Percentiles rank a stretch among this genome's conserved stretches.
Conservation (phyloP, 257 asterid genomes). For the Solanum bulbocastanum region DNA sequence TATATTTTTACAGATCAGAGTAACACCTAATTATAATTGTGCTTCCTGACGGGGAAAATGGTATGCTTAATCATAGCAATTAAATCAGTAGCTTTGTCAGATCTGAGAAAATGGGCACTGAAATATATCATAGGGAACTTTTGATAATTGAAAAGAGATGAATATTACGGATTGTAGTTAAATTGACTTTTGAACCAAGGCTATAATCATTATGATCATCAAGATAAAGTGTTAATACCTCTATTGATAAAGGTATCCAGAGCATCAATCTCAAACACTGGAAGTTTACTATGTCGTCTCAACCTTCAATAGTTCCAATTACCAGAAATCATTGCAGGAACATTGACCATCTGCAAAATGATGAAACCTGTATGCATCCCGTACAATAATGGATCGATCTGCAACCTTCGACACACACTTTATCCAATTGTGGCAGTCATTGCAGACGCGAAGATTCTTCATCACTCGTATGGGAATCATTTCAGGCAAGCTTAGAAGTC, state of each 20-base stretch:
- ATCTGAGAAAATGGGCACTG: neutral
- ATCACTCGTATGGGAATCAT: slow-evolving; percentile 57
- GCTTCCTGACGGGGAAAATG: neutral
- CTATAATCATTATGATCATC: neutral
- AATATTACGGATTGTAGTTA: neutral
- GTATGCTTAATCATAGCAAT: neutral
- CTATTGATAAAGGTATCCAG: neutral
- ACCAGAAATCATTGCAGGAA: slow-evolving; percentile 85
- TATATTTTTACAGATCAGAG: neutral
- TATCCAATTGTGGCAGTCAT: slow-evolving; percentile 82
- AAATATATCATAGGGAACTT: neutral
- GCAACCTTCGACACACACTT: slow-evolving; percentile 43
- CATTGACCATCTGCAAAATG: slow-evolving; percentile 68
- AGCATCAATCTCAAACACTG: neutral
- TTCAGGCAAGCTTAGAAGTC: slow-evolving; percentile 44
- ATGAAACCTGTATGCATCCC: slow-evolving; percentile 86
- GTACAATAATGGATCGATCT: slow-evolving; percentile 46
- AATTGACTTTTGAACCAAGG: neutral
- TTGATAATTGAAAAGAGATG: neutral
- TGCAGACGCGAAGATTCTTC: slow-evolving; percentile 84
- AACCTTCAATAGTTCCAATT: slow-evolving; percentile 5
- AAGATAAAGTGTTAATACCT: neutral
- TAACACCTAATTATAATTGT: neutral
- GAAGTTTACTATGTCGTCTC: neutral
- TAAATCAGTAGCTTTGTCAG: neutral